Evolutionary conservation across 208 protist species (phyloP), one percentile per base, ranked within the genome.

Genomic region (Leishmania turanica): DNA sequence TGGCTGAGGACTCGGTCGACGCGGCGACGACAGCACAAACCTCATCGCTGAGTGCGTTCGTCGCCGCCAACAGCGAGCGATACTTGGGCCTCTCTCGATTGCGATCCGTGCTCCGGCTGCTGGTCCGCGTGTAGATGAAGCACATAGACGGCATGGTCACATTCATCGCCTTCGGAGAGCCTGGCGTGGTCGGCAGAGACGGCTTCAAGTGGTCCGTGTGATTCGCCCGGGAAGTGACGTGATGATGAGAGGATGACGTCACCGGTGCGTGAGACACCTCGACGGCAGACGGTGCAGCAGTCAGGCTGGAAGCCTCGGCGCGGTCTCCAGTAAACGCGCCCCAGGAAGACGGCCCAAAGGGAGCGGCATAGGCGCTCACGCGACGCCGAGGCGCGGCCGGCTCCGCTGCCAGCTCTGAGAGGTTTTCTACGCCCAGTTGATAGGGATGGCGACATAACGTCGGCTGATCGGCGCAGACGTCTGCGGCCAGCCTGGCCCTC

Each of bases 61-160:
- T 62, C 31, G 54, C 58, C 47, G 56, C 31, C 9, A 51, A n/a
- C 11, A 66, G 3, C 27, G 24, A 27, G 8, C 51, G 6, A 53
- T 7, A 19, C 17, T 2, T 34, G 4, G 60, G 1, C 42, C 47
- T 34, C 27, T 77, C 64, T 13, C 51, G 34, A 51, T 73, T 75
- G 42, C 49, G 49, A 7, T 24, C 56, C 24, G 42, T 83, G 47
- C 79, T 78, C 51, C 45, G n/a, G 72, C 64, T 73, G 9, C 34
- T 0, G n/a, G 73, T 64, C 21, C 73, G 72, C 31, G 79, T 83
- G 62, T 83, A 83, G 79, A 83, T 78, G 73, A 83, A 74, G 17
- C 64, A 73, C 51, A 83, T 64, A 8, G 79, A 62, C 17, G 71
- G 79, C 47, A 54, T 9, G 5, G 64, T 0, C 4, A 8, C 56